A percentile compares a stretch with the other conserved stretches of the same genome.
phyloP scores from a whole-genome alignment of 140 eudicot genomes.

The Bidens hawaiensis region DNA sequence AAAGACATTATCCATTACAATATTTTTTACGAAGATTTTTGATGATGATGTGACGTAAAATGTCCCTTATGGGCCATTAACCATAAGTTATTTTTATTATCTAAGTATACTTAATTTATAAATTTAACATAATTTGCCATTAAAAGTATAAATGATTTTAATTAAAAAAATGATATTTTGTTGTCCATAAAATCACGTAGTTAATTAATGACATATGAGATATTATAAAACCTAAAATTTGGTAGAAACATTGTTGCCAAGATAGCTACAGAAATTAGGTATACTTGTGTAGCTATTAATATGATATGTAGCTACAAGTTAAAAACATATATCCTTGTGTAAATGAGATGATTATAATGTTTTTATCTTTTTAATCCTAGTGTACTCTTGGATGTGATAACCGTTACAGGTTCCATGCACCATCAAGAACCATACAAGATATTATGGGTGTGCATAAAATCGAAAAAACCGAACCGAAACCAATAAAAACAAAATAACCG shows the following conservation, averaged over 20 bases:
- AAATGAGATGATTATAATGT: not conserved
- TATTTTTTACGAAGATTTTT: too few relatives aligned
- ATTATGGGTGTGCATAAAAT: too few relatives aligned
- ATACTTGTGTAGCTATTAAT: not conserved
- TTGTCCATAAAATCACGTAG: not conserved
- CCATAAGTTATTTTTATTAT: too few relatives aligned
- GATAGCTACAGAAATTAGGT: not conserved
- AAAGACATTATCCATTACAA: too few relatives aligned
- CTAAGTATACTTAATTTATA: too few relatives aligned
- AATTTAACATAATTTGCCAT: too few relatives aligned
- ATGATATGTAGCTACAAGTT: not conserved
- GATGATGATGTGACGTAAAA: too few relatives aligned
- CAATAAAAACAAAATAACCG: too few relatives aligned
- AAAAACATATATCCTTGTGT: not conserved
- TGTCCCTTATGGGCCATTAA: too few relatives aligned
- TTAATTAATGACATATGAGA: not conserved
- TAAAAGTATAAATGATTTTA: not conserved
- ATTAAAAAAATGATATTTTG: not conserved
- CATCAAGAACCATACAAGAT: too few relatives aligned
- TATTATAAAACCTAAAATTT: not conserved
- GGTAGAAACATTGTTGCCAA: not conserved
- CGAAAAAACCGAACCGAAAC: too few relatives aligned
- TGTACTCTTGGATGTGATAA: not conserved
- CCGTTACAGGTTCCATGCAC: not conserved
- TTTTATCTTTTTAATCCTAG: not conserved